A percentile compares a stretch with the other conserved stretches of the same genome.
Evolutionary conservation across 129 eudicot species (phyloP).

Genomic region (Gnaphalium uliginosum): DNA sequence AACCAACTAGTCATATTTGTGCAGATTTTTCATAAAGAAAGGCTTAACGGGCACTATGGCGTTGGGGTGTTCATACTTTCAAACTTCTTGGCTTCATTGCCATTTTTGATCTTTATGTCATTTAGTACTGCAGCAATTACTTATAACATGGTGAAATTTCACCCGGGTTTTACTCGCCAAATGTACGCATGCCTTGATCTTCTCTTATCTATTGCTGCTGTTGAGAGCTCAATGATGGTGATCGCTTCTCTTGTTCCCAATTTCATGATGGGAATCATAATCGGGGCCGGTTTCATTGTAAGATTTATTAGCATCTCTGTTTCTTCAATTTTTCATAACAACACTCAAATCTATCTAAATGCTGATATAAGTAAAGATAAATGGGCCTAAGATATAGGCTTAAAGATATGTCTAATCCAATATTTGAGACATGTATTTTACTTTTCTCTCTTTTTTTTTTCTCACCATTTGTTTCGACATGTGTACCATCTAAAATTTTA

Average conservation of each 20-base stretch:
- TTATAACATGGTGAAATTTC: constrained; percentile 70
- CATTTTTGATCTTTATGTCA: constrained; percentile 61
- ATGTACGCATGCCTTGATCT: constrained; percentile 54
- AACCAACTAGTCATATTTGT: neutral
- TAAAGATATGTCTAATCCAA: too few relatives aligned
- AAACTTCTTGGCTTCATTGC: constrained; percentile 70
- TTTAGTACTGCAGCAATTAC: constrained; percentile 49
- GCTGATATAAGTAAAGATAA: neutral
- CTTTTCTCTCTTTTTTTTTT: too few relatives aligned
- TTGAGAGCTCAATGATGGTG: constrained; percentile 88
- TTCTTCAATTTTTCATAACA: neutral
- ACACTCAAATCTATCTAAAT: neutral
- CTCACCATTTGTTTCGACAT: too few relatives aligned
- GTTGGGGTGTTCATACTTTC: constrained; percentile 67
- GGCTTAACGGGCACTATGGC: constrained; percentile 77
- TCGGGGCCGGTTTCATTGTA: constrained; percentile 81
- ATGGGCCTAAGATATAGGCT: too few relatives aligned
- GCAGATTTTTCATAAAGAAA: constrained; percentile 62
- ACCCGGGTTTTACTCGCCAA: constrained; percentile 42
- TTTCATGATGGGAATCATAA: constrained; percentile 70
- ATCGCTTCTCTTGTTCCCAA: constrained; percentile 79
- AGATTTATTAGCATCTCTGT: constrained; percentile 27
- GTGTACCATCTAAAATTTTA: too few relatives aligned
- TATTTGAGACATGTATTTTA: too few relatives aligned
- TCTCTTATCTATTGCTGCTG: constrained; percentile 60